These are phyloP conservation scores for Casuarina cunninghamiana DNA, from an alignment of 306 rosid genomes.

Conservation along the genomic window DNA sequence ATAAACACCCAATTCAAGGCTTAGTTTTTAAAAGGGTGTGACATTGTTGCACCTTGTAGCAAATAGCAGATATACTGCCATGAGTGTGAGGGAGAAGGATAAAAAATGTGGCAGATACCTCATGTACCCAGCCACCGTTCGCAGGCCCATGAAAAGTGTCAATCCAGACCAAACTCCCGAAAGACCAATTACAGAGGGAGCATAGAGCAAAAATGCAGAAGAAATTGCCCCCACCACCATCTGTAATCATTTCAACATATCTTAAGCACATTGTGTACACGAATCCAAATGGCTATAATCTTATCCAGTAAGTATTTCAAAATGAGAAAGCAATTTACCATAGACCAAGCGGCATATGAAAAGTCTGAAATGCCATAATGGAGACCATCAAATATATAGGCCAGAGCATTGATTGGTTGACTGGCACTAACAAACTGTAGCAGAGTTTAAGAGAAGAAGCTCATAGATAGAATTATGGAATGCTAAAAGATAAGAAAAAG, in stretches of 20 bases:
- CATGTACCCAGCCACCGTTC: slow-evolving; percentile 68
- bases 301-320: slow-evolving; percentile 9
- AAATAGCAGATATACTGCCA: neutral
- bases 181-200: slow-evolving; percentile 63
- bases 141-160: slow-evolving; percentile 84
- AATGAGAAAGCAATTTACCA: slow-evolving; percentile 54
- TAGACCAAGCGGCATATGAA: slow-evolving; percentile 81
- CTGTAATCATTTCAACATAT: slow-evolving; percentile 32
- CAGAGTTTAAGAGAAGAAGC: slow-evolving; percentile 16
- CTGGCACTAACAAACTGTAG: slow-evolving; percentile 84
- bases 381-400: slow-evolving; percentile 90
- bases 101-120: slow-evolving; percentile 43
- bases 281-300: neutral
- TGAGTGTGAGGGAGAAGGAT: neutral
- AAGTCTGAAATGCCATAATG: slow-evolving; percentile 95
- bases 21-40: neutral
- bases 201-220: slow-evolving; percentile 65
- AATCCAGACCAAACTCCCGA: slow-evolving; percentile 83
- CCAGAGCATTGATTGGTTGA: slow-evolving; percentile 88
- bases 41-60: neutral
- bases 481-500: neutral
- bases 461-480: neutral
- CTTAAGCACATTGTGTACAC: slow-evolving; percentile 12
- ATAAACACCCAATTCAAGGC: neutral
- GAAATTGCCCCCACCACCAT: slow-evolving; percentile 75